These are phyloP conservation scores for Alternaria solani DNA, from an alignment of 2,329 filamentous ascomycete genomes.

Conservation along the genomic window DNA sequence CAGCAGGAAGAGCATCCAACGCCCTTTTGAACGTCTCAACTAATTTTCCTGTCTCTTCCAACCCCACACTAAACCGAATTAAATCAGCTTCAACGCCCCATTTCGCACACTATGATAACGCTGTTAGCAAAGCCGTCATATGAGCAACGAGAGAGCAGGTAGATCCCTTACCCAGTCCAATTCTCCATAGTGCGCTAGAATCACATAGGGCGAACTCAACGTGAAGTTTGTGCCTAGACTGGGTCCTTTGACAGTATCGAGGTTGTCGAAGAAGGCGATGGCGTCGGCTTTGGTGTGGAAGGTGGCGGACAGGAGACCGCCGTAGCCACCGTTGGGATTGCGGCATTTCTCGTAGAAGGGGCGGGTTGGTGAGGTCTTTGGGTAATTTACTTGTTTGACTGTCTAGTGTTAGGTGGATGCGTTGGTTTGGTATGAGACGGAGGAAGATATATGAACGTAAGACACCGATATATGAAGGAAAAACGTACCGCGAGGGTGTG, in stretches of 20 bases:
- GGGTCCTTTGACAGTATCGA: slow-evolving; percentile 91
- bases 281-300: slow-evolving; percentile 77
- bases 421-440: background rate
- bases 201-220: slow-evolving; percentile 85
- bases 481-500: slow-evolving; percentile 60
- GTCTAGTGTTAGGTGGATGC: slow-evolving; percentile 22
- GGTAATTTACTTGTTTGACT: slow-evolving; percentile 86
- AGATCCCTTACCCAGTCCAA: slow-evolving; percentile 75
- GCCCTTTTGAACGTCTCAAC: slow-evolving; percentile 71
- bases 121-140: slow-evolving; percentile 14
- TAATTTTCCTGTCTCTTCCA: slow-evolving; percentile 79
- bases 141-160: background rate
- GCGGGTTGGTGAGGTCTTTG: slow-evolving; percentile 76
- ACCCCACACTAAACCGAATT: slow-evolving; percentile 85
- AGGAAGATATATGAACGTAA: background rate
- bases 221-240: slow-evolving; percentile 98
- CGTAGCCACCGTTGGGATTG: slow-evolving; percentile 80
- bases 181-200: slow-evolving; percentile 91
- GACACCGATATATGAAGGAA: background rate
- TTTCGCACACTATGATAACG: slow-evolving; percentile 64
- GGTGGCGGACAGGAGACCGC: slow-evolving; percentile 84
- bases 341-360: slow-evolving; percentile 80
- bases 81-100: slow-evolving; percentile 84
- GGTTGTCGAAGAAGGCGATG: slow-evolving; percentile 80
- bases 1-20: slow-evolving; percentile 63